Conservation (phyloP, 1,284 basidiomycete genomes). For the Marasmius tenuissimus region DNA sequence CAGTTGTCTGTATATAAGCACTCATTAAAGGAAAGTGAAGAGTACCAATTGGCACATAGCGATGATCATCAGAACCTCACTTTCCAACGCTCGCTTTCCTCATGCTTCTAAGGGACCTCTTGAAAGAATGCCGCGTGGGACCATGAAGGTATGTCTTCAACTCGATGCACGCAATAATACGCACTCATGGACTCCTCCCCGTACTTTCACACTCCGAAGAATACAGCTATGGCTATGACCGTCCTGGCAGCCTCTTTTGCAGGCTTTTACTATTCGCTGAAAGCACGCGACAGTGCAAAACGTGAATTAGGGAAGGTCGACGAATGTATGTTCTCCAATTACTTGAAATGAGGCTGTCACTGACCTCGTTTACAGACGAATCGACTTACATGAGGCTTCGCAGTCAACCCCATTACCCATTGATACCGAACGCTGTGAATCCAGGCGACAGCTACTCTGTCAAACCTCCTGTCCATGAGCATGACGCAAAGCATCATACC, state of each 20-base stretch:
- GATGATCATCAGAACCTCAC: not conserved
- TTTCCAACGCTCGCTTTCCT: not conserved
- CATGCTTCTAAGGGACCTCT: not conserved
- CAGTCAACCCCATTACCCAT: not conserved
- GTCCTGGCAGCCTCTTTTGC: slow-evolving; percentile 6
- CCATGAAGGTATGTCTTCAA: not conserved
- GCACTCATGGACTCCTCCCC: not conserved
- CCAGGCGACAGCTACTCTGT: not conserved
- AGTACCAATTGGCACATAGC: not conserved
- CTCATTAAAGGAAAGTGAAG: not conserved
- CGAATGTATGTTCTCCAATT: not conserved
- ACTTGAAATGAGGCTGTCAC: not conserved
- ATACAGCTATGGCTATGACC: slow-evolving; percentile 4
- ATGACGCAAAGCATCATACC: slow-evolving; percentile 8
- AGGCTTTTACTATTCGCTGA: slow-evolving; percentile 5
- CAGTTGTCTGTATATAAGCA: not conserved
- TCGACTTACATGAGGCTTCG: not conserved
- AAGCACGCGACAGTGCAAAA: slow-evolving; percentile 1
- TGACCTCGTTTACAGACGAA: not conserved
- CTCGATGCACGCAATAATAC: not conserved
- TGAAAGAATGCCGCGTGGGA: not conserved
- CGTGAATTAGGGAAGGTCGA: not conserved
- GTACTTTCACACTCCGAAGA: not conserved
- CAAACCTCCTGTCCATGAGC: not conserved
- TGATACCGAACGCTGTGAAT: no score